Base-by-base conservation (phyloP, 1,284 basidiomycete species). In the Tranzscheliella williamsii region DNA sequence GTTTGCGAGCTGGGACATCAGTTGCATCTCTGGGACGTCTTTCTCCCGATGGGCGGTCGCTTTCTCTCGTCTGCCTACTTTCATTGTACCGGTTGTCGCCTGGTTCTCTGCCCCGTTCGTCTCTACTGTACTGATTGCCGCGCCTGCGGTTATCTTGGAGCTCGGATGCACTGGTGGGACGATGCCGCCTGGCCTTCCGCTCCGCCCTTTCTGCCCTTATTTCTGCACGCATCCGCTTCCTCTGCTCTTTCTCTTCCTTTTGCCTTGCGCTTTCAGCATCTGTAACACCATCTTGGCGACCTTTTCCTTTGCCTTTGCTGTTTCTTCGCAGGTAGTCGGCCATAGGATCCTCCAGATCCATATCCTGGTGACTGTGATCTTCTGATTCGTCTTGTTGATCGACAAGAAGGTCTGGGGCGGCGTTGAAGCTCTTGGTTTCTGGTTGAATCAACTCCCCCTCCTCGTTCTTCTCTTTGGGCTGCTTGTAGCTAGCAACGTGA, bases 331-430 rank as follows among this genome's bases (percentile, higher is more conserved):
- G 67, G 78, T 91, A 97, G 53, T 90, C 90, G 16, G 88, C 86
- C 95, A 99, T 98, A 0, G 95, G 95, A 79, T 99, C 95, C 73
- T 97, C 91, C 4, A 90, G 88, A 78, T 97, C 93, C 48, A 93
- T 84, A 7, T 82, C 87, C 22, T 72, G 75, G 33, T 57, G 65
- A 4, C 20, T 47, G 24, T 61, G 42, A 20, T 41, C 47, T 13
- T 52, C 36, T 24, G 45, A 8, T 18, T 34, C 34, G 27, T 38
- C 40, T 38, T 34, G 27, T 16, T 32, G 26, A 30, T 21, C 53
- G 4, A 36, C 24, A 17, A 52, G 17, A 11, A 54, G 32, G 24
- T 61, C 33, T 5, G 64, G 54, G 18, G 62, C 63, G 16, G 75
- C 75, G 46, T 76, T 76, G 33, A 69, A 44, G n/a, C 62, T 68